A percentile compares a stretch with the other conserved stretches of the same genome.
These are phyloP conservation scores for Nicotiana paniculata DNA, from an alignment of 257 asterid genomes.

Conservation along the genomic window DNA sequence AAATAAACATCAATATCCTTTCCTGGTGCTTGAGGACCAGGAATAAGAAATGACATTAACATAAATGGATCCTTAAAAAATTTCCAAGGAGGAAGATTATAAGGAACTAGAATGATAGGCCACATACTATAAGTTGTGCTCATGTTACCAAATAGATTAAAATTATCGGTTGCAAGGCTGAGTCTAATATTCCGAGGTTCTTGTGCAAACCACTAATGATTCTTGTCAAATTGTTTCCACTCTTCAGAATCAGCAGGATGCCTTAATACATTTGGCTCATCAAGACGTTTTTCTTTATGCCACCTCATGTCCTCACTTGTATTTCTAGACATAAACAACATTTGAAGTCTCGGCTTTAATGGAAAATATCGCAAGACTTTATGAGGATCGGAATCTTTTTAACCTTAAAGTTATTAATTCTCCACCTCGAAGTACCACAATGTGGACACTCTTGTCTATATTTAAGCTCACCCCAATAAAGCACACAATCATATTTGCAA, in stretches of 20 bases:
- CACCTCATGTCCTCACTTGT: not conserved
- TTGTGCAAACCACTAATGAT: not conserved
- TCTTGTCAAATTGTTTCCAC: not conserved
- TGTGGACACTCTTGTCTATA: not conserved
- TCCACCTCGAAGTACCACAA: not conserved
- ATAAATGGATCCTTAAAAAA: too few species aligned
- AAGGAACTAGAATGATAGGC: not conserved
- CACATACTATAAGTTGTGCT: not conserved
- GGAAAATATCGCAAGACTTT: not conserved
- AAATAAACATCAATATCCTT: not conserved
- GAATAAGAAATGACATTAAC: too few species aligned
- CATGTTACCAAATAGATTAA: not conserved
- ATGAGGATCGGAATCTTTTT: not conserved
- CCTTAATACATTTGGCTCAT: not conserved
- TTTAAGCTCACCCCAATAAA: too few species aligned
- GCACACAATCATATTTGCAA: too few species aligned
- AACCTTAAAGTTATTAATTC: not conserved
- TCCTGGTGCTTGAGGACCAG: too few species aligned
- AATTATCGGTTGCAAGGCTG: not conserved
- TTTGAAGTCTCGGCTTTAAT: not conserved
- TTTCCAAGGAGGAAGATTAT: not conserved
- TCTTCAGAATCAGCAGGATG: not conserved
- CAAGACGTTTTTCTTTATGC: not conserved
- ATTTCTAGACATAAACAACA: not conserved
- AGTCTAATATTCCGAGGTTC: not conserved